Evolutionary conservation across 371 early-diverging fungal genomes (phyloP), one percentile per base, ranked within the genome.

Genomic region (Mucor velutinosus): DNA sequence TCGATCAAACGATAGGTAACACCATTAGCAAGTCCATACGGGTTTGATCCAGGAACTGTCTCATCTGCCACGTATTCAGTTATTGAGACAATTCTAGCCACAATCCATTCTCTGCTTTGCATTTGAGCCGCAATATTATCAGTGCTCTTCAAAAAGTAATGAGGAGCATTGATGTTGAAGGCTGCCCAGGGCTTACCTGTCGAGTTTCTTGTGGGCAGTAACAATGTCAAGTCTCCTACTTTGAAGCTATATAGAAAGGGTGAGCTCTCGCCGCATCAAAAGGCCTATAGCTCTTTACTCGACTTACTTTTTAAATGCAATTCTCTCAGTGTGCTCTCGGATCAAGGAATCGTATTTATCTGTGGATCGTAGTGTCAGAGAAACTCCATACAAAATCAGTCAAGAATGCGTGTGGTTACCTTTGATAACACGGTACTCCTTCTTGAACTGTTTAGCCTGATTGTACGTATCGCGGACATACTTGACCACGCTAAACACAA

Each of bases 141-240:
- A 0, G 86, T 83, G 43, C 81, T 75, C 27, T 82, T 77, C 74
- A 93, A 76, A 69, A 92, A 93, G 67, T 88, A 90, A 70, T 93
- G 88, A 5, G 94, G 94, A 2, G 88, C 80, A 64, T 87, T 87
- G 70, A 92, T 87, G 57, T 93, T 91, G 78, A 93, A 93, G 0
- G 94, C 94, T 0, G 90, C 90, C 93, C 94, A 93, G 0, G 90
- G 85, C 41, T 84, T 88, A n/a, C 89, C 87, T 33, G 83, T 78
- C 0, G 89, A 86, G 63, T 92, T 89, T 7, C 91, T 78, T 6
- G 92, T 91, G 0, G 94, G 94, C 19, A 92, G 75, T 66, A 94
- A 92, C 15, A 94, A 71, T 8, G 88, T 90, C 25, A 94, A 72
- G 64, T 93, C 93, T 19, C 89, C 87, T 10, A 82, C 82, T 77